Base-by-base conservation (phyloP, 1,139 yeast genomes). In the Magnusiomyces suaveolens region DNA sequence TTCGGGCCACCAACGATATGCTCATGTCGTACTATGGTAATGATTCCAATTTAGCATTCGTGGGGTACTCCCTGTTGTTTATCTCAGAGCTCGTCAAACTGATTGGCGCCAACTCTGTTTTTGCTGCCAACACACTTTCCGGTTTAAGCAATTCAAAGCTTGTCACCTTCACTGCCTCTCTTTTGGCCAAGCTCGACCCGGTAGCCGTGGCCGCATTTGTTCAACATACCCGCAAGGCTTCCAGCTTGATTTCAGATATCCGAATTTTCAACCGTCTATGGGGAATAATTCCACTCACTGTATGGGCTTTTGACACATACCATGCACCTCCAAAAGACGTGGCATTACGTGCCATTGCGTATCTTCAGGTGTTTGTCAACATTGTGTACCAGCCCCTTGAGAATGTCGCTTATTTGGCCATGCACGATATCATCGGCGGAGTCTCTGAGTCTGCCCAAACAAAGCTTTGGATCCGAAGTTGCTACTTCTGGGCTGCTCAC, bases 401-500 rank as follows among this genome's bases (percentile, higher is more conserved):
- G 62, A 70, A 74, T 56, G 52, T 70, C 25, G 77, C 76, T 1
- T 73, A 71, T 55, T 61, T 73, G 48, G 72, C 68, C 29, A 60
- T 66, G 55, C 73, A 74, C 62, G 64, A 65, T 26, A 65, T 74
- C n/a, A 51, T 72, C 18, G 64, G 66, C 14, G 51, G 60, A 38
- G 50, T 55, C 16, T 54, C 60, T 18, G 64, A 66, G 63, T 60
- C 55, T 54, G 60, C 55, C 52, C 63, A 63, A 52, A 56, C 56
- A 3, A 63, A 64, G 53, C 61, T 74, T n/a, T 72, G 75, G 75
- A 61, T 68, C 33, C 62, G 63, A 51, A 67, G 73, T n/a, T 69
- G 73, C 54, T 61, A 69, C 54, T 62, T 67, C 56, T 74, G 77
- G 77, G 74, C 75, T 1, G 63, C 67, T 18, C 72, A 73, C 57